Evolutionary conservation across 495 filamentous ascomycete species (phyloP), one percentile per base, ranked within the genome.

Genomic region (Staphylotrichum tortipilum): DNA sequence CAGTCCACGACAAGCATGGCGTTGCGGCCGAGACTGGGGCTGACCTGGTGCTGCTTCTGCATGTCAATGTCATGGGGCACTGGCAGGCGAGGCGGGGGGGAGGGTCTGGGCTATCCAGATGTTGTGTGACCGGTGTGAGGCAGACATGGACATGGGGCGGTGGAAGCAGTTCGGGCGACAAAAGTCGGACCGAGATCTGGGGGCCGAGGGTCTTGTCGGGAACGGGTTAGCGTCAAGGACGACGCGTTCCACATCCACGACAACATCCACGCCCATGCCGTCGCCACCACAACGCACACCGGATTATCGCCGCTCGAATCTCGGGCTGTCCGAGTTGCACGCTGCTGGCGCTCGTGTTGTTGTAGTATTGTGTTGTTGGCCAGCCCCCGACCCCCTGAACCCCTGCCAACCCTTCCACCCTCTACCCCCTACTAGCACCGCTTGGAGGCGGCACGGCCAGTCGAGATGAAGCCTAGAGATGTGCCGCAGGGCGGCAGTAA

Each of bases 101-200:
- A 23, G 19, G 44, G 22, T 19, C 44, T 38, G 44, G 34, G 15
- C 23, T 10, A n/a, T 47, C 22, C 22, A 28, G 8, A 3, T 11
- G 15, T 22, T 28, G 44, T 46, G 31, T 15, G 21, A 47, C 44
- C 7, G 10, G n/a, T n/a, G n/a, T n/a, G n/a, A 18, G 33, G 33
- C n/a, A 28, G 22, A 19, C 5, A 3, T n/a, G 37, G 19, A 7
- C 3, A 6, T 44, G 26, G 24, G 4, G n/a, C 19, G 23, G 29
- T 5, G 14, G 29, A 7, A 34, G 29, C 14, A 30, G 7, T 36
- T 50, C 48, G 48, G 48, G 23, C 10, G 3, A 9, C 29, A 43
- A 28, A 50, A 22, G 11, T 50, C 29, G 38, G 48, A 28, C 48
- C 39, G 48, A 50, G 30, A 50, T 50, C 24, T 23, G 15, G 14